These are phyloP conservation scores for Entomortierella parvispora DNA, from an alignment of 192 early-diverging fungal species.

Conservation along the genomic window DNA sequence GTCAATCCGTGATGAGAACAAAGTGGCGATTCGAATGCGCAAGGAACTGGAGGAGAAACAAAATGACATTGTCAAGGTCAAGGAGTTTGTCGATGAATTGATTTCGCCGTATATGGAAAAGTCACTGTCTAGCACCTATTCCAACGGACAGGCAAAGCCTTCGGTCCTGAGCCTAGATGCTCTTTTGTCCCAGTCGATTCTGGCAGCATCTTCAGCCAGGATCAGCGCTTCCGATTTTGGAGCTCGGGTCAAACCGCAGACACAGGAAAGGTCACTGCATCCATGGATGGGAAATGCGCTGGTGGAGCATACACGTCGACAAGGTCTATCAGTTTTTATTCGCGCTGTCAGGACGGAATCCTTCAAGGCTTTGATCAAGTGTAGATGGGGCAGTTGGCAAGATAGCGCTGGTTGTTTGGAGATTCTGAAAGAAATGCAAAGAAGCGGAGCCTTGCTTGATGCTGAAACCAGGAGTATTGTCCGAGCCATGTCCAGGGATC, in stretches of 20 bases:
- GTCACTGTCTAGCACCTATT: not conserved
- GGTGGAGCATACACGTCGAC: slow-evolving; percentile 39
- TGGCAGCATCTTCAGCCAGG: slow-evolving; percentile 9
- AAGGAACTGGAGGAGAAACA: slow-evolving; percentile 34
- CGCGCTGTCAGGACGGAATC: slow-evolving; percentile 38
- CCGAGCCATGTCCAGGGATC: slow-evolving; percentile 13
- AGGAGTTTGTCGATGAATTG: slow-evolving; percentile 44
- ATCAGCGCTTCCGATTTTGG: not conserved
- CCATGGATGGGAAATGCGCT: slow-evolving; percentile 37
- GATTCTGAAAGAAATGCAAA: slow-evolving; percentile 47
- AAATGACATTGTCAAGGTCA: slow-evolving; percentile 24
- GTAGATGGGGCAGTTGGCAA: slow-evolving; percentile 34
- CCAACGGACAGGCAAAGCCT: slow-evolving; percentile 4
- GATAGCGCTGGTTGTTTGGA: slow-evolving; percentile 42
- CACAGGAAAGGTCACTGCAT: slow-evolving; percentile 15
- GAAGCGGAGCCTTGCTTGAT: slow-evolving; percentile 39
- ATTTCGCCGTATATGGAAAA: slow-evolving; percentile 14
- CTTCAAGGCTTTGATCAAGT: slow-evolving; percentile 36
- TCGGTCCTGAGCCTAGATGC: slow-evolving; percentile 38
- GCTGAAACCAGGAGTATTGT: slow-evolving; percentile 21
- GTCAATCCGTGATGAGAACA: slow-evolving; percentile 40
- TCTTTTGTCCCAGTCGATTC: slow-evolving; percentile 30
- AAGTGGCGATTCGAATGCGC: slow-evolving; percentile 46
- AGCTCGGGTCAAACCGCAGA: not conserved
- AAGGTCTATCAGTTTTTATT: slow-evolving; percentile 38